Base-by-base conservation (phyloP, 2,329 filamentous ascomycete species). In the Boeremia exigua region DNA sequence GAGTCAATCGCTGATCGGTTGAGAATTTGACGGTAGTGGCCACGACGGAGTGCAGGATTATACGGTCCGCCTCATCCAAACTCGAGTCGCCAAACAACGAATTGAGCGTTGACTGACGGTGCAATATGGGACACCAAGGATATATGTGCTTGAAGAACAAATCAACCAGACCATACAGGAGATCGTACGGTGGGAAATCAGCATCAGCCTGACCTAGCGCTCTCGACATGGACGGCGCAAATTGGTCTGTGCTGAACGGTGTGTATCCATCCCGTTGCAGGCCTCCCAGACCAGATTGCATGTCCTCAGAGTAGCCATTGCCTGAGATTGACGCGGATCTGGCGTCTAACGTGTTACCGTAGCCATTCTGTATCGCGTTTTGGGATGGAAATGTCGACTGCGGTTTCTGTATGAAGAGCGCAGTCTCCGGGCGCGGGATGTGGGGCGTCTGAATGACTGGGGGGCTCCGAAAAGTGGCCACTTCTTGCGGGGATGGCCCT, bases 1-100 rank as follows among this genome's bases (percentile, higher is more conserved):
- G 85, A 0, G 88, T 92, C 28, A 96, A 80, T 39, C 91, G 83
- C 19, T 82, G 75, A 71, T 96, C 92, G 3, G 84, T 88, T 0
- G 91, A 96, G 72, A 92, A 96, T 27, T 91, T 87, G 60, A 97
- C 79, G 0, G 92, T 93, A 0, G 92, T 95, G 1, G 92, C 92
- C 4, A 96, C 91, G 51, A 96, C 96, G 5, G 93, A 89, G 74
- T 96, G 91, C 6, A 96, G 80, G 12, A 96, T 80, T 50, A 96
- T 89, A 37, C 89, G 84, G 70, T 96, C 92, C 1, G 89, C 87
- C 74, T 96, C 91, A 33, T 93, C 89, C 2, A 95, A 79, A 1
- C 88, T 85, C 63, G 63, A 79, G 75, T 12, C 85, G 0, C 91
- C 91, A 64, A 96, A 96, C 0, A 96, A 81, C 0, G 87, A 86